phyloP scores from a whole-genome alignment of 768 basidiomycete species.

The Pisolithus sp. region DNA sequence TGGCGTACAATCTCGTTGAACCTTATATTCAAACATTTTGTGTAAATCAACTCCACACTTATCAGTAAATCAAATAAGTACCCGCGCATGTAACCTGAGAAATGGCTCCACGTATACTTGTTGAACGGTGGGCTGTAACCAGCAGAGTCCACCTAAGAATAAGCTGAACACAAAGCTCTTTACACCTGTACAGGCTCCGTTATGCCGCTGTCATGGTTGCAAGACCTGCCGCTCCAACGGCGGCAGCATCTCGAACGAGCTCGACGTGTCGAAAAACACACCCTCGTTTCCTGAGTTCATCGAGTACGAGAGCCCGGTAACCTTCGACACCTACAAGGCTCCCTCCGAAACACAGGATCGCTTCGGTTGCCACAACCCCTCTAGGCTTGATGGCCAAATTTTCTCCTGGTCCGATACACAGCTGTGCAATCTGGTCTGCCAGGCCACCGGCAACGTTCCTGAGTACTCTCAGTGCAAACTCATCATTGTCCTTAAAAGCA shows the following conservation, averaged over 20 bases:
- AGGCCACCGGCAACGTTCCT: constrained; percentile 45
- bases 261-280: constrained; percentile 61
- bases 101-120: too few relatives aligned
- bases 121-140: too few relatives aligned
- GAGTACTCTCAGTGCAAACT: constrained; percentile 57
- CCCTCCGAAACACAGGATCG: constrained; percentile 74
- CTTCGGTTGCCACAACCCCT: constrained; percentile 44
- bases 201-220: constrained; percentile 19
- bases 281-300: constrained; percentile 48
- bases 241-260: constrained; percentile 65
- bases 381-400: constrained; percentile 25
- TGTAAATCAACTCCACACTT: too few relatives aligned
- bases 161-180: neutral
- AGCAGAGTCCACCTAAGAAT: neutral
- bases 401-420: constrained; percentile 36
- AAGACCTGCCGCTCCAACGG: constrained; percentile 55
- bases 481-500: constrained; percentile 64
- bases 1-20: too few relatives aligned
- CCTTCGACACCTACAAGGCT: constrained; percentile 58
- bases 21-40: too few relatives aligned
- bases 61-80: too few relatives aligned
- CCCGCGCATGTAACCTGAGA: too few relatives aligned
- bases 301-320: constrained; percentile 52
- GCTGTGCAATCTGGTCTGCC: constrained; percentile 50
- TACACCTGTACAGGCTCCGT: neutral